Evolutionary conservation across 352 stramenopile species (phyloP), one percentile per base, ranked within the genome.

Genomic region (Phytophthora tubulina): DNA sequence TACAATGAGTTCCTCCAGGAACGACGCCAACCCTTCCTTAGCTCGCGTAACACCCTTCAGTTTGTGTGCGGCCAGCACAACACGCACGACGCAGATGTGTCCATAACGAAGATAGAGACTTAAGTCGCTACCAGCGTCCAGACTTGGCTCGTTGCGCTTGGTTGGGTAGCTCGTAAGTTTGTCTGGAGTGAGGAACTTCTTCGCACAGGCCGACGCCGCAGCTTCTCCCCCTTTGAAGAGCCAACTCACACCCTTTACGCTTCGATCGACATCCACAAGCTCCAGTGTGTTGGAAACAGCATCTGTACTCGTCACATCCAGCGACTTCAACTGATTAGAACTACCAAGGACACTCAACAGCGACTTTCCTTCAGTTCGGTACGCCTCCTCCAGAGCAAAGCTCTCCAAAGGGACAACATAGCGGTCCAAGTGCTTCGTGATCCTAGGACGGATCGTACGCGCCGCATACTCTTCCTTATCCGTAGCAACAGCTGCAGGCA

Each of bases 1-100:
- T 6, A 99, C 93, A 27, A 99, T 96, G 38, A 97, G 82, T 81
- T 99, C 98, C 86, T 99, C 98, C 2, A 99, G 82, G 76, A 99
- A 99, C 32, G 92, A 88, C 10, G 97, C 90, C 10, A 95, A 89
- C 8, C 91, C 91, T 42, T 82, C 72, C 84, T 90, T 85, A 15
- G 78, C 70, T n/a, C 61, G 85, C 6, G 81, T 62, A 46, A 96
- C 76, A 15, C 82, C 86, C 52, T 96, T 97, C 6, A 88, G 52
- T 83, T 87, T 86, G 27, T 84, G 67, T 11, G 82, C 84, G 10
- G 72, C 64, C 1, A 97, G 72, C 17, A 81, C 88, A 42, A 95
- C 77, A 30, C 83, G 76, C 50, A 94, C 87, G 14, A 89, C 76
- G 32, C 80, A 88, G 14, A 97, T 89, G 59, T 97, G 90, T 2